Base-by-base conservation (phyloP, 148 eudicot species). In the Rhododendron griersonianum region DNA sequence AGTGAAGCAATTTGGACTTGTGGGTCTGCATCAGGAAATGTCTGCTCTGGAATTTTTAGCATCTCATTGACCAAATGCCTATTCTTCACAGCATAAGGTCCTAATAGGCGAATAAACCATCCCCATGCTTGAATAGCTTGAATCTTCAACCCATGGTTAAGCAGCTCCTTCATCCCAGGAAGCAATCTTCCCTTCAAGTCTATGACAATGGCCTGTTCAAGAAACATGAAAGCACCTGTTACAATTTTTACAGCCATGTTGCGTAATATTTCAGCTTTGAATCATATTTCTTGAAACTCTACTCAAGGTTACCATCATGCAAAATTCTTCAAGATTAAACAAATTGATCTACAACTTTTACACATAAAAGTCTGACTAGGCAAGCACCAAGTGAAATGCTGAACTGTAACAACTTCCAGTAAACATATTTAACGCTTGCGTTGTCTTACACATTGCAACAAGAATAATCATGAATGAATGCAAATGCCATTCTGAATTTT, bases 71-170 rank as follows among this genome's bases (percentile, higher is more conserved):
- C 90, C 86, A 96, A 86, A 85, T 93, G 95, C 88, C 93, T 93
- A 71, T 85, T 88, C 87, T 93, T 93, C 83, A 90, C 48, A 39
- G 91, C 92, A 89, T 91, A 90, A 81, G 93, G 89, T 87, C 96
- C 98, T 71, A 95, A 90, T 67, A 96, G 85, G 86, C 94, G 92
- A 63, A 95, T 91, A 85, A 89, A 93, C 98, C 98, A 96, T 87
- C 94, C 91, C 98, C 98, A 96, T 69, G 96, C 96, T 91, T 92
- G 92, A 86, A 96, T 84, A 84, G 92, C 87, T 82, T 92, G 98
- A 89, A 94, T 90, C 87, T 93, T 93, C 91, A 90, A 87, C 25
- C 96, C 94, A 53, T 91, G 90, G 86, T 87, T 93, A 86, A 93
- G 57, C 75, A 93, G 82, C 63, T 96, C 93, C 85, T 89, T 93